phyloP scores from a whole-genome alignment of 805 yeast genomes.

The Saccharomycopsis selenospora region DNA sequence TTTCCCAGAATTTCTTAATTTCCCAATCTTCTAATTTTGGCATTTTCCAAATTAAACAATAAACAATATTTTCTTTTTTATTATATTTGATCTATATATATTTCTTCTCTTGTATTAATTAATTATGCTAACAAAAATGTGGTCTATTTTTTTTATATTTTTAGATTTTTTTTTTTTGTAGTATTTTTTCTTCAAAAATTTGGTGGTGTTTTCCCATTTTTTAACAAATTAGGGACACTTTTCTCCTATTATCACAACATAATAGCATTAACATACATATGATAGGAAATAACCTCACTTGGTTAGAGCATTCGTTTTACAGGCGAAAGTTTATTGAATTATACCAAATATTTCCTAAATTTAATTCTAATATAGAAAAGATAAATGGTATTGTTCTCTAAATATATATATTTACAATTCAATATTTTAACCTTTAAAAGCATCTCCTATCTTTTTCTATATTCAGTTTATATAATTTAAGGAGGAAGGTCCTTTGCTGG shows the following conservation, averaged over 20 bases:
- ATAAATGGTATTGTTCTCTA: constrained; percentile 5
- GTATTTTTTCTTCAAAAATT: no score
- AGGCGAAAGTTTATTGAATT: constrained; percentile 18
- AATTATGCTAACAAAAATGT: no score
- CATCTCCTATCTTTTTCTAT: neutral
- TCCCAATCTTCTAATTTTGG: constrained; percentile 83
- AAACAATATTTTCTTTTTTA: no score
- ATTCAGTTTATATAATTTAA: neutral
- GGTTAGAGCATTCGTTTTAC: constrained; percentile 18
- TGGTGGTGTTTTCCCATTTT: no score
- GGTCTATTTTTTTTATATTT: no score
- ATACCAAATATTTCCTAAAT: constrained; percentile 18
- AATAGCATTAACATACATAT: no score
- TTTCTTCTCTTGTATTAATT: no score
- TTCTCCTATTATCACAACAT: no score
- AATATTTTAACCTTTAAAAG: neutral
- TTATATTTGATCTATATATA: neutral
- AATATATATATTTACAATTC: constrained; percentile 5
- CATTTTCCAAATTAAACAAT: no score
- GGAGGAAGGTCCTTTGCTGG: constrained; percentile 2
- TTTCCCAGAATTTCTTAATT: constrained; percentile 96
- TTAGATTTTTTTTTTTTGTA: no score
- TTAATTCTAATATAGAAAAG: neutral
- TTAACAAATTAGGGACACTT: no score
- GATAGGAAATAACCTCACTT: constrained; percentile 18